phyloP scores from a whole-genome alignment of 1,284 basidiomycete species.

The Albatrellus sp. region DNA sequence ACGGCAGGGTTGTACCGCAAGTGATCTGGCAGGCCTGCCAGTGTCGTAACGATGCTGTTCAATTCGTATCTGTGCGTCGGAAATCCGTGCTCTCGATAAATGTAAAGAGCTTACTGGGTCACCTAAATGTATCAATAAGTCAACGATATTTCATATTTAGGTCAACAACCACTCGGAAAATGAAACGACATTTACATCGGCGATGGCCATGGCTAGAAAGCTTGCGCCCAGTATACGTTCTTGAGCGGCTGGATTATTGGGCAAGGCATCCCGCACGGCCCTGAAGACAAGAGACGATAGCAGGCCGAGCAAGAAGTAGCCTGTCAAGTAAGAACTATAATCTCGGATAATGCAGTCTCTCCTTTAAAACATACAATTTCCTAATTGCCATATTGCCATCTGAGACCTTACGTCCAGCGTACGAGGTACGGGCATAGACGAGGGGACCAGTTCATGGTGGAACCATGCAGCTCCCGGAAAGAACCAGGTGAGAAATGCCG shows the following conservation, averaged over 20 bases:
- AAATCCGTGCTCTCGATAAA: neutral
- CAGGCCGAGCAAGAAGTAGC: constrained; percentile 56
- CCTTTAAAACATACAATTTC: constrained; percentile 38
- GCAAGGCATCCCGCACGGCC: constrained; percentile 50
- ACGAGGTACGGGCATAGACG: constrained; percentile 19
- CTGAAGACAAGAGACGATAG: constrained; percentile 62
- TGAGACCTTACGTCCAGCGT: constrained; percentile 36
- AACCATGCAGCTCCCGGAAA: constrained; percentile 62
- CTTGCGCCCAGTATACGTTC: constrained; percentile 59
- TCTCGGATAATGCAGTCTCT: no score
- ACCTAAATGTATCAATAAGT: constrained; percentile 19
- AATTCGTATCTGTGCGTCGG: neutral
- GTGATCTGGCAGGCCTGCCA: constrained; percentile 43
- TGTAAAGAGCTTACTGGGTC: constrained; percentile 38
- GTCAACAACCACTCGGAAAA: constrained; percentile 12
- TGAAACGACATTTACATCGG: constrained; percentile 43
- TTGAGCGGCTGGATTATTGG: constrained; percentile 47
- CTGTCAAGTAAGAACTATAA: constrained; percentile 20
- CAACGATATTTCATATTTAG: no score
- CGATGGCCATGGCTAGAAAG: constrained; percentile 54
- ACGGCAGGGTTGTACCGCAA: constrained; percentile 33
- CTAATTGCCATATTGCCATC: constrained; percentile 66
- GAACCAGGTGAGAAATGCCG: constrained; percentile 46
- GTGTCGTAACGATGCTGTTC: constrained; percentile 43
- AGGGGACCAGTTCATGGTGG: constrained; percentile 55